Evolutionary conservation across 2,329 filamentous ascomycete species (phyloP), one percentile per base, ranked within the genome.

Genomic region (Beauveria medogensis): DNA sequence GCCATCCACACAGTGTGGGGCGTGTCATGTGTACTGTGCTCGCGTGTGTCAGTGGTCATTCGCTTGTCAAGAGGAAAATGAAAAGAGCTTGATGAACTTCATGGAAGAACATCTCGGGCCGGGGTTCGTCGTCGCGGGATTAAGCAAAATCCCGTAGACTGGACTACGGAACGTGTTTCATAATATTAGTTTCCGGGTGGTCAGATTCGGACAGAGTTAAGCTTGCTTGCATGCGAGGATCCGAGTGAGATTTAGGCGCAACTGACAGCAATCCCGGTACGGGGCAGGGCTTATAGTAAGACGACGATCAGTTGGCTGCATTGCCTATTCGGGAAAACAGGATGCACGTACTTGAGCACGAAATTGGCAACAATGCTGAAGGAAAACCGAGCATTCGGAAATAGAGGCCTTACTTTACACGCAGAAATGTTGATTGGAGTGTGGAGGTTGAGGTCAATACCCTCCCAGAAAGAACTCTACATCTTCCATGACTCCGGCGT

Each of bases 161-260:
- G 24, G 37, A 37, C 48, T 26, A 52, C 48, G 48, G 48, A 53
- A 53, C 12, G 5, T 48, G 48, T 53, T 46, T 59, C 56, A 59
- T 40, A 26, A 28, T 18, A 26, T 6, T 34, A 10, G 2, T 37
- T 46, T 6, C 12, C 4, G 18, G 24, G 14, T 30, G 3, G 50
- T 48, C 50, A 54, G 41, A 47, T 22, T 40, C 43, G 16, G 16
- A 22, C n/a, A 47, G 12, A 53, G 20, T 60, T 60, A 60, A 60
- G 57, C 26, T 54, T 60, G 28, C 22, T 20, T 46, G 24, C 9
- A 51, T 16, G 40, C 56, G 48, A 59, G 24, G 57, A 53, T 47
- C 57, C 41, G 43, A 54, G 50, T 54, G 41, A 60, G 48, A 60
- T 54, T 60, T 54, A 37, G 47, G 50, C 20, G 48, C 57, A 46